phyloP scores from a whole-genome alignment of 352 stramenopile species.

The Pilasporangium apinafurcum region DNA sequence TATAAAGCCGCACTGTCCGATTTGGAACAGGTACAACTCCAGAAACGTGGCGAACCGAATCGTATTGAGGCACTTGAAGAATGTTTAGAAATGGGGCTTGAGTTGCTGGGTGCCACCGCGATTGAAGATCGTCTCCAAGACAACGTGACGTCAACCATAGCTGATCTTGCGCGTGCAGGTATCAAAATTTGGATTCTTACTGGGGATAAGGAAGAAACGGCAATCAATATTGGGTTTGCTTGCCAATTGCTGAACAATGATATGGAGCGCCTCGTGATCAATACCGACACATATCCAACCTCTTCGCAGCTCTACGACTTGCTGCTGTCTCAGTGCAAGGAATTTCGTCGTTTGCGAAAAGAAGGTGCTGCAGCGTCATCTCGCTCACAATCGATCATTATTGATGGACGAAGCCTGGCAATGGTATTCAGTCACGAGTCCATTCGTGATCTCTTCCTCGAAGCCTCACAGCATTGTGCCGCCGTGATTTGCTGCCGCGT shows the following conservation, averaged over 20 bases:
- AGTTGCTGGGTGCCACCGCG: constrained; percentile 71
- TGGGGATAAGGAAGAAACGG: constrained; percentile 93
- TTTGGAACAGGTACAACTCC: constrained; percentile 53
- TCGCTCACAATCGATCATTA: constrained; percentile 52
- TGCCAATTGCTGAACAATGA: constrained; percentile 95
- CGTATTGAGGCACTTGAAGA: constrained; percentile 81
- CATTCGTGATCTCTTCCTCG: constrained; percentile 76
- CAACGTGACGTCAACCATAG: constrained; percentile 67
- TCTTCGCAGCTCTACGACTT: constrained; percentile 56
- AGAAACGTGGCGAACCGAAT: constrained; percentile 54
- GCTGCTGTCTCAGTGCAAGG: constrained; percentile 36
- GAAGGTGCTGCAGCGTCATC: neutral
- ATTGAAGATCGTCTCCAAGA: constrained; percentile 83
- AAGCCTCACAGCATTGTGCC: constrained; percentile 76
- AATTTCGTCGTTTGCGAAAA: constrained; percentile 29
- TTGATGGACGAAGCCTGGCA: constrained; percentile 62
- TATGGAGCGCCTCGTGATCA: constrained; percentile 90
- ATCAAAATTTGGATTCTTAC: constrained; percentile 87
- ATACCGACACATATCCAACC: constrained; percentile 48
- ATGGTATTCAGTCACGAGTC: constrained; percentile 74
- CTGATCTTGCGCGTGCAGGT: constrained; percentile 58
- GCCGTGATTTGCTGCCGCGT: constrained; percentile 90
- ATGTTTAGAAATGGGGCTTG: constrained; percentile 58
- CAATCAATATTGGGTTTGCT: constrained; percentile 96
- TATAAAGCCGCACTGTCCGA: constrained; percentile 74